phyloP scores from a whole-genome alignment of 805 yeast species.

The Priceomyces melissophilus region DNA sequence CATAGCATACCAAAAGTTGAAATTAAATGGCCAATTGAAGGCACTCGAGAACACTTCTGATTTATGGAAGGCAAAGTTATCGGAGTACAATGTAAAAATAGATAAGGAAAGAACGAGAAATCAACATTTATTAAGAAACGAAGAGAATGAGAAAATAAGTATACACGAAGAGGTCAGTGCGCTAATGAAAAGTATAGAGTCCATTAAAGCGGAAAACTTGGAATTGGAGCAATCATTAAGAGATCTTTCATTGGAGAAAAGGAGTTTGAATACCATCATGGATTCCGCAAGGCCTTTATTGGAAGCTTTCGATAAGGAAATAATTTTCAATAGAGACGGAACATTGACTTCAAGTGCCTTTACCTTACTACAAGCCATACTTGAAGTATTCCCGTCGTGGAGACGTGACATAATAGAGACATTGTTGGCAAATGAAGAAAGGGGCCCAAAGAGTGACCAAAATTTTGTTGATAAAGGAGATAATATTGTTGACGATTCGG shows the following conservation, averaged over 20 bases:
- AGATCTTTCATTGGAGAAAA: slow-evolving; percentile 19
- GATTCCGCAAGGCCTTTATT: slow-evolving; percentile 21
- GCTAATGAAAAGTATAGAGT: slow-evolving; percentile 13
- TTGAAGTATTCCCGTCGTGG: slow-evolving; percentile 34
- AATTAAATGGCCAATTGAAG: slow-evolving; percentile 22
- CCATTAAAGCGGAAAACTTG: slow-evolving; percentile 19
- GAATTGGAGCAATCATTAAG: slow-evolving; percentile 25
- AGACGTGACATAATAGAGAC: slow-evolving; percentile 26
- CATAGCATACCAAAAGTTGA: slow-evolving; percentile 30
- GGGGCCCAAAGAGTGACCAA: slow-evolving; percentile 8
- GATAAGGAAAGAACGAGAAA: slow-evolving; percentile 23
- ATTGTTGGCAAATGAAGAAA: slow-evolving; percentile 5
- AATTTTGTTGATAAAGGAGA: too few relatives aligned
- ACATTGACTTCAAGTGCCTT: slow-evolving; percentile 21
- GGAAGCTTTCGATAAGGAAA: slow-evolving; percentile 17
- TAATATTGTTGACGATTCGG: not conserved
- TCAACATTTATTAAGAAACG: slow-evolving; percentile 18
- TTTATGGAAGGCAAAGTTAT: slow-evolving; percentile 16
- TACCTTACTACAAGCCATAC: slow-evolving; percentile 24
- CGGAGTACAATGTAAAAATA: slow-evolving; percentile 13
- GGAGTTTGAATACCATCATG: slow-evolving; percentile 14
- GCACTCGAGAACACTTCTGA: slow-evolving; percentile 16
- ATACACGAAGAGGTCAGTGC: slow-evolving; percentile 15
- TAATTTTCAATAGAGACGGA: slow-evolving; percentile 30
- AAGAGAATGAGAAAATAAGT: slow-evolving; percentile 19